Evolutionary conservation across 495 filamentous ascomycete genomes (phyloP), one percentile per base, ranked within the genome.

Genomic region (Penicillium goetzii): DNA sequence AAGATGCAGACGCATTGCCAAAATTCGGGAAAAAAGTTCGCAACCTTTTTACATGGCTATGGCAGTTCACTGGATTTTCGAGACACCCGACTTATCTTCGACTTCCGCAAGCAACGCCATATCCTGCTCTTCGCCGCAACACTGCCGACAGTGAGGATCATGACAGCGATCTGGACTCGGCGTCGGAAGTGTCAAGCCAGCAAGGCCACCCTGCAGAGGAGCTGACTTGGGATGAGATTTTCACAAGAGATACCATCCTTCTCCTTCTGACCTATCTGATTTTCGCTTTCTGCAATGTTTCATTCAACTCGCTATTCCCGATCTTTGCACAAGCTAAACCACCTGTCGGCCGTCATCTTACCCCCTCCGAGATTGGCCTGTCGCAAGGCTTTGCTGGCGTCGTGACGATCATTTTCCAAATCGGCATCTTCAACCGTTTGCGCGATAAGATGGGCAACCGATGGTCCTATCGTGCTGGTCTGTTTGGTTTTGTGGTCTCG

Each of bases 281-380:
- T 38, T 97, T 97, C 71, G 91, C 96, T 57, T 82, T 97, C 28
- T 86, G 88, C 56, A 97, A 97, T 72, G 88, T 96, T 62, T 88
- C 91, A 12, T 97, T 92, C 82, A 95, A 92, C 70, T 91, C 91
- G 23, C 80, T 97, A 1, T 97, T 96, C 67, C 92, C 95, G 0
- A 94, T 98, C 51, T 99, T 97, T 67, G 89, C 86, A 9, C 88
- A 92, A 57, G 86, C 89, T 1, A 70, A 80, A 5, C 84, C 86
- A 0, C 95, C 95, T 0, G 86, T 85, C 0, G 95, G 95, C 21
- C 87, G 96, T 41, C 77, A 83, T 0, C 82, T 97, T 0, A 86
- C 84, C 0, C 90, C 96, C 0, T 82, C 86, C 41, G 90, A 90
- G 45, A 96, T 99, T 41, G 95, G 95, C 0, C 78, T 97, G 2